Percentiles rank a stretch among this genome's conserved stretches.
Conservation (phyloP, 345 rosid species). For the Cochlearia excelsa region DNA sequence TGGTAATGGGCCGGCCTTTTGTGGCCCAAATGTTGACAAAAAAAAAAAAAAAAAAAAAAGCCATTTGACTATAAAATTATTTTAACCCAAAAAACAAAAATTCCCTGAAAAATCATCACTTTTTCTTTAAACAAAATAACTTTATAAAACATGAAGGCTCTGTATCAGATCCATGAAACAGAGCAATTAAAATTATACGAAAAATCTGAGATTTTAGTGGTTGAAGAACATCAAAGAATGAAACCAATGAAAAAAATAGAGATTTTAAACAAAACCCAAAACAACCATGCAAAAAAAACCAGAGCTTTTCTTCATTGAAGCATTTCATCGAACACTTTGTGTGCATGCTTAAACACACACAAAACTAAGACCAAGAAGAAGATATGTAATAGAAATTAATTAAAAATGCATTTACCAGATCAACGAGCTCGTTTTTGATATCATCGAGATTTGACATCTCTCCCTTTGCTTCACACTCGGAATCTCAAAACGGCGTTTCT, state of each 20-base stretch:
- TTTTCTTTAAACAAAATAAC: no score
- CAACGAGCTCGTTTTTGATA: conserved; percentile 65
- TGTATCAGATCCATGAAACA: no score
- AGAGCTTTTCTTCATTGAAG: conserved; percentile 29
- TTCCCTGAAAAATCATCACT: no score
- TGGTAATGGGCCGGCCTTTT: no score
- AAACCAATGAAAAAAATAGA: neutral
- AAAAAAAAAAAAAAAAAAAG: no score
- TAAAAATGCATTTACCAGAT: conserved; percentile 41
- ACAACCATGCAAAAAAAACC: conserved; percentile 28
- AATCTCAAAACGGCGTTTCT: conserved; percentile 28
- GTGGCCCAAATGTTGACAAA: no score
- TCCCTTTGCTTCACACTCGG: neutral
- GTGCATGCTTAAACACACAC: conserved; percentile 12
- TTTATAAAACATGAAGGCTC: no score
- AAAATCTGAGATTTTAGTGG: neutral
- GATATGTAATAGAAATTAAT: neutral
- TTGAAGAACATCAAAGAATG: conserved; percentile 13
- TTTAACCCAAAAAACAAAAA: no score
- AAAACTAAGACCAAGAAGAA: neutral
- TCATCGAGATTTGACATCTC: conserved; percentile 52
- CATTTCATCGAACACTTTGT: conserved; percentile 37
- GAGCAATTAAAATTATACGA: no score
- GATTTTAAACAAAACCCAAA: neutral
- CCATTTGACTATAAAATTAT: no score